A percentile compares a stretch with the other conserved stretches of the same genome.
These are phyloP conservation scores for Wickerhamiella occidentalis DNA, from an alignment of 805 yeast genomes.

Conservation along the genomic window DNA sequence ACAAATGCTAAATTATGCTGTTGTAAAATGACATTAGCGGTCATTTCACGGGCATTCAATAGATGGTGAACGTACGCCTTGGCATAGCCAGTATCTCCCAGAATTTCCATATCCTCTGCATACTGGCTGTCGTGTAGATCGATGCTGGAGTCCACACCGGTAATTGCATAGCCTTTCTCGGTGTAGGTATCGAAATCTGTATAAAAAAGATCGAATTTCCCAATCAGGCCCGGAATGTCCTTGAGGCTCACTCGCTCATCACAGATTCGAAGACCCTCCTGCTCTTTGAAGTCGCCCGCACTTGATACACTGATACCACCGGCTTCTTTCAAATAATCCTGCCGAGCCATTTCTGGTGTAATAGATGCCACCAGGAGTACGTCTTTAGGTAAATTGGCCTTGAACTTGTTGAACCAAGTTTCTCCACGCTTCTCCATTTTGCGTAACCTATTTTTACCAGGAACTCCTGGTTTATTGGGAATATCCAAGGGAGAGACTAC, in stretches of 20 bases:
- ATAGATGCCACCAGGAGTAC: slow-evolving; percentile 25
- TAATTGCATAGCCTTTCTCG: slow-evolving; percentile 31
- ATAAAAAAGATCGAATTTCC: slow-evolving; percentile 26
- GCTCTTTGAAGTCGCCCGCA: too few species aligned
- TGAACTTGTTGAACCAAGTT: slow-evolving; percentile 25
- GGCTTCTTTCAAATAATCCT: slow-evolving; percentile 16
- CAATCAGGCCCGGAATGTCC: slow-evolving; percentile 24
- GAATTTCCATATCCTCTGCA: slow-evolving; percentile 23
- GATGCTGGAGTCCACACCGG: slow-evolving; percentile 15
- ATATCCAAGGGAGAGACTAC: slow-evolving; percentile 28
- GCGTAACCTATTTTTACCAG: slow-evolving; percentile 29
- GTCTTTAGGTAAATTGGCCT: slow-evolving; percentile 12
- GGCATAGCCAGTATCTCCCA: slow-evolving; percentile 24
- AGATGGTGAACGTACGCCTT: slow-evolving; percentile 35
- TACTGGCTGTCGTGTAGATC: slow-evolving; percentile 27
- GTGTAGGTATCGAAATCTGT: slow-evolving; percentile 25
- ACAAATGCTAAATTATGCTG: slow-evolving; percentile 28
- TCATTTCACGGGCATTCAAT: slow-evolving; percentile 33
- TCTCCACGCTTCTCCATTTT: slow-evolving; percentile 29
- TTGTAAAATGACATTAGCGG: slow-evolving; percentile 33
- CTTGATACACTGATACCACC: slow-evolving; percentile 14
- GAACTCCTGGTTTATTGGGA: slow-evolving; percentile 24
- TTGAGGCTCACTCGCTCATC: slow-evolving; percentile 3
- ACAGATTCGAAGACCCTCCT: background rate
- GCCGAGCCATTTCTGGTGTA: slow-evolving; percentile 23